Conservation (phyloP, 768 basidiomycete species). For the Pleurotus tuber-regium region DNA sequence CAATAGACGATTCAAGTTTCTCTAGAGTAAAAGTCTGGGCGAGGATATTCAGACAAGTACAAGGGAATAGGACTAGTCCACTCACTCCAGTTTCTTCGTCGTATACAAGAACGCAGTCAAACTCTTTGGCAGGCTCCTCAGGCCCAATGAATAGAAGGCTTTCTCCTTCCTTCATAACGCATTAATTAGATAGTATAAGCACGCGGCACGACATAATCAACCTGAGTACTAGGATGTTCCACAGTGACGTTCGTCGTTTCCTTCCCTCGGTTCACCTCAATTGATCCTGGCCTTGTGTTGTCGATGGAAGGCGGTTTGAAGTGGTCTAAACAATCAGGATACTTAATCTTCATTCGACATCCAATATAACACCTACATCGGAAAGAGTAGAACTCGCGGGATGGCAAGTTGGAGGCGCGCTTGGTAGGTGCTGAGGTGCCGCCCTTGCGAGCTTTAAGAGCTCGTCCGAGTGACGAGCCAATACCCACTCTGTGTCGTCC, state of each 20-base stretch:
- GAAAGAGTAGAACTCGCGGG: slow-evolving; percentile 74
- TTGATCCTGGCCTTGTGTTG: slow-evolving; percentile 56
- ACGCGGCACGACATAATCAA: slow-evolving; percentile 26
- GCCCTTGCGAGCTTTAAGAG: slow-evolving; percentile 68
- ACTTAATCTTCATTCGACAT: background rate
- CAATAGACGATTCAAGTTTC: slow-evolving; percentile 67
- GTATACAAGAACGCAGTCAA: slow-evolving; percentile 77
- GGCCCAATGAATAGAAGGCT: slow-evolving; percentile 54
- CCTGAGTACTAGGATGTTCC: slow-evolving; percentile 67
- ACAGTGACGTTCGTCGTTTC: slow-evolving; percentile 54
- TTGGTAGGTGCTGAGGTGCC: slow-evolving; percentile 31
- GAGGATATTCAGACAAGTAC: too few relatives aligned
- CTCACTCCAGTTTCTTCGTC: slow-evolving; percentile 72
- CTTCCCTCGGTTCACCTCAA: slow-evolving; percentile 56
- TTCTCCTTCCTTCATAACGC: slow-evolving; percentile 42
- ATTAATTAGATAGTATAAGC: background rate
- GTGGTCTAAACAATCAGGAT: slow-evolving; percentile 46
- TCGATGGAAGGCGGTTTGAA: slow-evolving; percentile 77
- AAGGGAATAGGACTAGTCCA: too few relatives aligned
- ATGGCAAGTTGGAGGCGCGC: slow-evolving; percentile 50
- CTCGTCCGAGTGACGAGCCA: slow-evolving; percentile 60
- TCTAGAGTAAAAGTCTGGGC: slow-evolving; percentile 69
- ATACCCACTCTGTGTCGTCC: slow-evolving; percentile 61
- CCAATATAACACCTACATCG: slow-evolving; percentile 50
- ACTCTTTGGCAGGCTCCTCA: slow-evolving; percentile 61